Conservation (phyloP, 2,329 filamentous ascomycete genomes). For the Colletotrichum lindemuthianum region DNA sequence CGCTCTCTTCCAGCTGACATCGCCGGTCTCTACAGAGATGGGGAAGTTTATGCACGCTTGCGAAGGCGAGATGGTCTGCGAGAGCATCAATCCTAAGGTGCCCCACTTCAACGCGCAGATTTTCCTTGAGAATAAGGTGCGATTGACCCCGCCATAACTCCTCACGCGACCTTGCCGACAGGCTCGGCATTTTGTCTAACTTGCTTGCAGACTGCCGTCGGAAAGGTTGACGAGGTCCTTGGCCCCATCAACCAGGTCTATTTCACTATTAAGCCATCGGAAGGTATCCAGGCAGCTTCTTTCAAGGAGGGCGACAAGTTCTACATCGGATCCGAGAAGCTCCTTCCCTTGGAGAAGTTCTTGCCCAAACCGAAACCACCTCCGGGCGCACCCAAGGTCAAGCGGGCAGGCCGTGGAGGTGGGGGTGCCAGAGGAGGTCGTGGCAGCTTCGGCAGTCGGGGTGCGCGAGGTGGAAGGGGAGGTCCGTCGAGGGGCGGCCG, state of each 20-base stretch:
- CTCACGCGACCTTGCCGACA: neutral
- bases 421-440: conserved; percentile 53
- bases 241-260: conserved; percentile 97
- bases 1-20: conserved; percentile 4
- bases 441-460: conserved; percentile 48
- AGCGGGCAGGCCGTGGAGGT: conserved; percentile 65
- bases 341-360: conserved; percentile 95
- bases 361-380: conserved; percentile 88
- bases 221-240: conserved; percentile 98
- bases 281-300: conserved; percentile 92
- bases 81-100: conserved; percentile 93
- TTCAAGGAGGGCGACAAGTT: conserved; percentile 99
- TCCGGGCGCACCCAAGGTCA: conserved; percentile 70
- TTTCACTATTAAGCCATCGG: conserved; percentile 97
- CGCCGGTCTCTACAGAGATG: conserved; percentile 71
- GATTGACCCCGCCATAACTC: conserved; percentile 1
- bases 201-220: conserved; percentile 75
- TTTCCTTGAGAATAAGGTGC: conserved; percentile 97
- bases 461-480: conserved; percentile 40
- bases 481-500: conserved; percentile 38
- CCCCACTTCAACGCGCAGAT: conserved; percentile 99
- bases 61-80: conserved; percentile 98
- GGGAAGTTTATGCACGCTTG: conserved; percentile 93
- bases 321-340: conserved; percentile 94
- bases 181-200: neutral